A percentile compares a stretch with the other conserved stretches of the same genome.
Evolutionary conservation across 2,329 filamentous ascomycete species (phyloP).

Genomic region (Ceratocystis huliohia): DNA sequence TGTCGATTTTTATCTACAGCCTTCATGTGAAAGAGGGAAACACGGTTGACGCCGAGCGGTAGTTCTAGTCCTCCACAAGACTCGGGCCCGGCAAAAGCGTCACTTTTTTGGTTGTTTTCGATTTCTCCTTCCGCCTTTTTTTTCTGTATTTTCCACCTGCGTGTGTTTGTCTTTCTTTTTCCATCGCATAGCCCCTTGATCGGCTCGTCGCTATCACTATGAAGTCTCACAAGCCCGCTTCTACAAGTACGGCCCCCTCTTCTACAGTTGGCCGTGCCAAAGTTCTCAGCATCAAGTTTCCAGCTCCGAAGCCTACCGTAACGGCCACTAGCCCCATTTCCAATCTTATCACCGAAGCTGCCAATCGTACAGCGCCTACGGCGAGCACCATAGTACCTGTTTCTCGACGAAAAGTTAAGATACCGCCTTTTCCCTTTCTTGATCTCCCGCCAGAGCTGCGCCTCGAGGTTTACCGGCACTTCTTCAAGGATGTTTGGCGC

Average conservation of each 20-base stretch:
- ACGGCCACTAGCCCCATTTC: neutral
- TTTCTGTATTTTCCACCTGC: neutral
- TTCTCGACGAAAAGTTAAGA: slow-evolving; percentile 26
- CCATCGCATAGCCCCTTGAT: neutral
- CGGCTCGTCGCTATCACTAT: neutral
- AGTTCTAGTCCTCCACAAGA: too few relatives aligned
- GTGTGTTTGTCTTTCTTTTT: neutral
- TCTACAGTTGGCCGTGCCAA: neutral
- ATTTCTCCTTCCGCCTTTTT: neutral
- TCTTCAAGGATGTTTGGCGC: slow-evolving; percentile 41
- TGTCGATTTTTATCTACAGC: neutral
- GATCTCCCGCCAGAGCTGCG: slow-evolving; percentile 57
- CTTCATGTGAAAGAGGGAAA: neutral
- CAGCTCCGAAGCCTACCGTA: neutral
- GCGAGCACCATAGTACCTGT: neutral
- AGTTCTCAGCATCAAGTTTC: slow-evolving; percentile 8
- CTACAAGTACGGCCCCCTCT: neutral
- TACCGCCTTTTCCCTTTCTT: slow-evolving; percentile 50
- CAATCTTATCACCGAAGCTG: neutral
- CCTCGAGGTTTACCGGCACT: slow-evolving; percentile 52
- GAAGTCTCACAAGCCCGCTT: neutral
- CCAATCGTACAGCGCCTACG: neutral
- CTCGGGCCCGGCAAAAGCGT: too few relatives aligned
- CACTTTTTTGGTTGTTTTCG: too few relatives aligned
- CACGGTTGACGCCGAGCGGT: too few relatives aligned